Evolutionary conservation across 495 filamentous ascomycete species (phyloP), one percentile per base, ranked within the genome.

Genomic region (Hypoxylon subgilvum): DNA sequence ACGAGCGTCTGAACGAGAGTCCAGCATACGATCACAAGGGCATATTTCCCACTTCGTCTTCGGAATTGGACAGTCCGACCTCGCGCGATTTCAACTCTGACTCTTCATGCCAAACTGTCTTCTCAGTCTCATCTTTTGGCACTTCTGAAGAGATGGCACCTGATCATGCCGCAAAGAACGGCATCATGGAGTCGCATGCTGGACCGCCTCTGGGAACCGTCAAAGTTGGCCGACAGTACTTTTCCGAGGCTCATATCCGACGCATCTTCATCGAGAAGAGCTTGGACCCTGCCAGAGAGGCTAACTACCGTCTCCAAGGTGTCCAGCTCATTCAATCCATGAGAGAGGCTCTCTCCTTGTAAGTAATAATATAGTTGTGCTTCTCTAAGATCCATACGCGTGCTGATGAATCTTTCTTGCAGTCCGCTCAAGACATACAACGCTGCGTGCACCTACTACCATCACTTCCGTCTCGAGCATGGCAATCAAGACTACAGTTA

Each of bases 361-460:
- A 42, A 52, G 56, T 57, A 17, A 16, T 27, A n/a, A 7, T 16
- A 2, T 5, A 16, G 5, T 0, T 19, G 22, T 19, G 10, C 6
- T 25, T 14, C 18, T 27, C 16, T 28, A 21, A 32, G n/a, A n/a
- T 22, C 16, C 12, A 8, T 4, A 35, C 21, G 21, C 23, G 41
- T 17, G 1, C 10, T 48, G 30, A 57, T 32, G 14, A 43, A 23
- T 27, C 8, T 43, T 46, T 4, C 38, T 23, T 50, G 27, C 48
- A 88, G 86, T 22, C 92, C 92, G 2, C 84, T 94, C 23, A 85
- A 86, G 38, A 96, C 92, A 3, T 96, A 87, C 68, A 86, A 89
- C 61, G 94, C 91, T 0, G 92, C 92, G 7, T 85, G 84, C 35
- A 83, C 86, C 9, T 94, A 94, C 63, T 96, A 92, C 72, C 92